Evolutionary conservation across 2,329 filamentous ascomycete species (phyloP).

Genomic region (Escovopsis weberi): DNA sequence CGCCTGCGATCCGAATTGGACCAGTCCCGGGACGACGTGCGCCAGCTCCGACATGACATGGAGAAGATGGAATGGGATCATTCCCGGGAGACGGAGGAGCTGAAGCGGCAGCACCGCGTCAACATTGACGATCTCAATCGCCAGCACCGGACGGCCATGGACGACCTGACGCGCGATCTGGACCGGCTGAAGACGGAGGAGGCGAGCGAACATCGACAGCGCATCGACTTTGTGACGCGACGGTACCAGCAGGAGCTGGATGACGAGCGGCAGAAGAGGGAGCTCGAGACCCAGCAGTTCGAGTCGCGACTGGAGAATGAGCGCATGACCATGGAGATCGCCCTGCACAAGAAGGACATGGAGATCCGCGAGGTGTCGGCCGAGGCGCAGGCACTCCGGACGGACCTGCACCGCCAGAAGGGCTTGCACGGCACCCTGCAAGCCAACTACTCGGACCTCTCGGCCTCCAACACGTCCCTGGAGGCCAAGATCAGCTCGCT

Average conservation of each 20-base stretch:
- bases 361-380: constrained; percentile 36
- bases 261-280: constrained; percentile 42
- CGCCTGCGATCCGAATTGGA: constrained; percentile 50
- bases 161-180: constrained; percentile 31
- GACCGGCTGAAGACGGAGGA: constrained; percentile 26
- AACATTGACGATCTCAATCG: constrained; percentile 19
- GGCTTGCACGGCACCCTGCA: constrained; percentile 40
- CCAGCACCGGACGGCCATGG: constrained; percentile 19
- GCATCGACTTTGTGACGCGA: constrained; percentile 49
- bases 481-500: constrained; percentile 65
- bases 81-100: constrained; percentile 37
- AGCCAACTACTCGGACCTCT: constrained; percentile 41
- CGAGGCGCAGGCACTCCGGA: constrained; percentile 28
- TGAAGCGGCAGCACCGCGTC: constrained; percentile 25
- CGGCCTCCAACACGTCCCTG: constrained; percentile 47
- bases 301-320: constrained; percentile 36
- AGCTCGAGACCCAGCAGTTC: constrained; percentile 52
- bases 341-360: constrained; percentile 36
- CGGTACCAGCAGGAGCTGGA: constrained; percentile 51
- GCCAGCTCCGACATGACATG: constrained; percentile 20
- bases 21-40: constrained; percentile 20
- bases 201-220: constrained; percentile 49
- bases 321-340: constrained; percentile 33
- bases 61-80: constrained; percentile 24
- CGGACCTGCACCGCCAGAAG: constrained; percentile 48